Evolutionary conservation across 129 eudicot species (phyloP), one percentile per base, ranked within the genome.

Genomic region (Dittrichia graveolens): DNA sequence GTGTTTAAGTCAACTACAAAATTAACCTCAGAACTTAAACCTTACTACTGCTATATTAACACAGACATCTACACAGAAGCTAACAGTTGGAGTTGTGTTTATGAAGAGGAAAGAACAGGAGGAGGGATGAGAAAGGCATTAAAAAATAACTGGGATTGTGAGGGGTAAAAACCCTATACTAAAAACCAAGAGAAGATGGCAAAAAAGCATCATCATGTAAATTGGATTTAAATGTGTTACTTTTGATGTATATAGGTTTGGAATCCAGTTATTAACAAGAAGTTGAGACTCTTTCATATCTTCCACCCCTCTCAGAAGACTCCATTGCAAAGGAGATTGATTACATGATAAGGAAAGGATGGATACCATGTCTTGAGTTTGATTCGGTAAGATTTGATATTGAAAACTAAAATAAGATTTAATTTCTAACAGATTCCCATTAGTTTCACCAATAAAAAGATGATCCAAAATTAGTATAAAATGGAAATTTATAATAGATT

Each of bases 281-380:
- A 85, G 73, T 88, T 60, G 94, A 88, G 62, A 88, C 90, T 8
- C 84, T 88, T 47, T 88, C 90, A 0, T 88, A 88, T 72, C 85
- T 88, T 62, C 95, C 95, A 48, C 86, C 88, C 62, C 88, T 80
- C 41, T 61, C 88, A 2, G 83, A 80, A 34, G 95, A 85, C 9
- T 85, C 88, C 18, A 80, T 88, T 42, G 88, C 84, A 6, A 85
- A 81, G 84, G 95, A 88, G 82, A 69, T 88, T 18, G 90, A 85
- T 75, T 85, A 88, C 81, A 82, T 88, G 90, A 82, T 85, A 61
- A 83, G 37, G 48, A 85, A 83, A 41, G 90, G 90, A 74, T 85
- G 90, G 95, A n/a, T 85, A 18, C 95, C 95, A 2, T 82, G 84
- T 62, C 90, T 85, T 68, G 88, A 85, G 66, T 88, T 88, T 69